These are phyloP conservation scores for Pseudoscleropodium purum DNA, from an alignment of 225 moss, liverwort and hornwort species.

Conservation along the genomic window DNA sequence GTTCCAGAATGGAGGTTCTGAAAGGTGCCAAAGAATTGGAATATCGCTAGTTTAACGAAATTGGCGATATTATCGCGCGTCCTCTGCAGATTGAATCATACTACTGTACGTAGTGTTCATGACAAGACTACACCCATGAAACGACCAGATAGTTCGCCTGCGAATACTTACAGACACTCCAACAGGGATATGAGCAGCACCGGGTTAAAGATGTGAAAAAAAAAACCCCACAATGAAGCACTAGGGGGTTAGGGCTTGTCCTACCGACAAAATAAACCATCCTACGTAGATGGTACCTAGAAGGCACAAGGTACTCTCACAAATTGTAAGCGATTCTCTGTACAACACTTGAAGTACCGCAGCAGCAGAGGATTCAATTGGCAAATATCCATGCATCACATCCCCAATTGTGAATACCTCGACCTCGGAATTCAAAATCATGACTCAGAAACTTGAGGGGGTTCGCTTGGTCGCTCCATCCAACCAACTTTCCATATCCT, in stretches of 20 bases:
- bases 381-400: too few relatives aligned
- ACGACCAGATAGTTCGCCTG: neutral
- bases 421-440: neutral
- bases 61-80: neutral
- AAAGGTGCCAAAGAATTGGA: neutral
- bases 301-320: neutral
- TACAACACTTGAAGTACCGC: neutral
- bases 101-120: neutral
- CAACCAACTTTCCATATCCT: too few relatives aligned
- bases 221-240: neutral
- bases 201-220: neutral
- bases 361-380: too few relatives aligned
- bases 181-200: neutral
- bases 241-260: neutral
- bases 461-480: too few relatives aligned
- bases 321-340: neutral
- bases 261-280: neutral
- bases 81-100: too few relatives aligned
- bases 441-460: too few relatives aligned
- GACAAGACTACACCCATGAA: neutral
- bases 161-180: neutral
- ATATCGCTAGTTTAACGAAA: neutral
- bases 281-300: neutral
- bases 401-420: neutral
- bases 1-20: neutral